Percentiles rank a stretch among this genome's conserved stretches.
phyloP scores from a whole-genome alignment of 176 grass and related monocot species.

The Phragmites australis region DNA sequence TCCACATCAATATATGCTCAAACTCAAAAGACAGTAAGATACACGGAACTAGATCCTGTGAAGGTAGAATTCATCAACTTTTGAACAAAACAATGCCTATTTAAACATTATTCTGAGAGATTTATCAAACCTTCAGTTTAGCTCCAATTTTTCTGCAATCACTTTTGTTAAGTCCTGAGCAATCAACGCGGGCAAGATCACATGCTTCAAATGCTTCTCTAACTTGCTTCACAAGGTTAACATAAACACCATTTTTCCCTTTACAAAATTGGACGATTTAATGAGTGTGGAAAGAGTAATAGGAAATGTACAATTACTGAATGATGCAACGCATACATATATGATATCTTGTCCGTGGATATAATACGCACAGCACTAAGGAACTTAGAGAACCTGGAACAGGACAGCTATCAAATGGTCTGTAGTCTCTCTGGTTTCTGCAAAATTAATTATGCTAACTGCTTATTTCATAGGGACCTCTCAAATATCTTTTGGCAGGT shows the following conservation, averaged over 20 bases:
- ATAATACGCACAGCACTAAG: slow-evolving; percentile 8
- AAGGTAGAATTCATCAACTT: slow-evolving; percentile 44
- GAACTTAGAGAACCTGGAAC: slow-evolving; percentile 27
- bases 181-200: slow-evolving; percentile 82
- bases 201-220: slow-evolving; percentile 94
- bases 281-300: neutral
- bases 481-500: neutral
- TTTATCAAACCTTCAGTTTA: slow-evolving; percentile 73
- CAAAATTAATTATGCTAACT: neutral
- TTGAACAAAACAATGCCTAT: slow-evolving; percentile 31
- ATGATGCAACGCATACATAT: neutral
- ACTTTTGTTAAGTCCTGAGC: slow-evolving; percentile 77
- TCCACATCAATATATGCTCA: slow-evolving; percentile 97
- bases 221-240: slow-evolving; percentile 68
- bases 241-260: slow-evolving; percentile 97
- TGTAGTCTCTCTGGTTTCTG: neutral
- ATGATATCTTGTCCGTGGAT: slow-evolving; percentile 4
- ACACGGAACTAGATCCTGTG: slow-evolving; percentile 87
- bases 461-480: neutral
- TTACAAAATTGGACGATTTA: slow-evolving; percentile 20
- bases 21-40: slow-evolving; percentile 78
- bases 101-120: slow-evolving; percentile 18
- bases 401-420: neutral
- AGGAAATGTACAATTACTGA: slow-evolving; percentile 17
- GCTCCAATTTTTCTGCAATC: slow-evolving; percentile 93